phyloP scores from a whole-genome alignment of 2,329 filamentous ascomycete genomes.

The Colletotrichum cordylinicola region DNA sequence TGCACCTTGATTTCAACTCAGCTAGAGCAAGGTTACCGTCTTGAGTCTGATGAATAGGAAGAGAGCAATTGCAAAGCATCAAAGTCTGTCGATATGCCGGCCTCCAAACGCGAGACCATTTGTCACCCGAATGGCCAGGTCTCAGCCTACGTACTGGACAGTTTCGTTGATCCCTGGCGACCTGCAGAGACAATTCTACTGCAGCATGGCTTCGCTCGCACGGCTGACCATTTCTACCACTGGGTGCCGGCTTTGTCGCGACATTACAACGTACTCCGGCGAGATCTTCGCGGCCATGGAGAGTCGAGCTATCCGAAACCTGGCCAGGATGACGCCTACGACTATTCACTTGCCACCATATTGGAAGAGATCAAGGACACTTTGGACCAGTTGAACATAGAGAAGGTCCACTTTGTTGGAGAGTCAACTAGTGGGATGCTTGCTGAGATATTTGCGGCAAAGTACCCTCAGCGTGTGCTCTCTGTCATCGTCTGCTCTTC shows the following conservation, averaged over 20 bases:
- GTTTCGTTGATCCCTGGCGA: not conserved
- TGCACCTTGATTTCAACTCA: not conserved
- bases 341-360: not conserved
- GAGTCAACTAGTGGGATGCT: not conserved
- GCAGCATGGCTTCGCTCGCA: not conserved
- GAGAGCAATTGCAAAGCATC: not conserved
- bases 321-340: not conserved
- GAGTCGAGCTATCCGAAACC: not conserved
- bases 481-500: not conserved
- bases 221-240: not conserved
- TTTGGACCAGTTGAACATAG: not conserved
- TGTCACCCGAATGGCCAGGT: not conserved
- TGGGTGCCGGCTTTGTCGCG: not conserved
- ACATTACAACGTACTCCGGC: not conserved
- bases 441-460: not conserved
- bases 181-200: not conserved
- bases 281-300: not conserved
- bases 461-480: not conserved
- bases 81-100: not conserved
- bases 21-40: not conserved
- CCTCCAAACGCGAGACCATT: not conserved
- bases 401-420: not conserved
- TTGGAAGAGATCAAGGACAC: not conserved
- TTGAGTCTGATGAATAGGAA: not conserved
- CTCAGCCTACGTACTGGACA: not conserved